phyloP scores from a whole-genome alignment of 257 asterid species.

The Solanum clarkiae region DNA sequence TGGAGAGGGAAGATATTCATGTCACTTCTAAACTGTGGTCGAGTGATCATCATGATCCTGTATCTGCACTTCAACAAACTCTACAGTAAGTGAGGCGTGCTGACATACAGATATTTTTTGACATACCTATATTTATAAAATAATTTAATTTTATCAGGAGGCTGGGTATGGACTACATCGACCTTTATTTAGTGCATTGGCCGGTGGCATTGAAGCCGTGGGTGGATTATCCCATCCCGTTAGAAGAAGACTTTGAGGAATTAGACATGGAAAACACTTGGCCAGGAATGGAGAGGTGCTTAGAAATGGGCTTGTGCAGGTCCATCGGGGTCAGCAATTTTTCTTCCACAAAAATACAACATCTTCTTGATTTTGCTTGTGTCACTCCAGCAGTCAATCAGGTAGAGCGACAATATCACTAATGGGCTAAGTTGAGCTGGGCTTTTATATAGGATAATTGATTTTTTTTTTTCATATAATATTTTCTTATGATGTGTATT shows the following conservation, averaged over 20 bases:
- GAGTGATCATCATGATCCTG: constrained; percentile 70
- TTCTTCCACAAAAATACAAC: constrained; percentile 43
- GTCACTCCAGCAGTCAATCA: constrained; percentile 65
- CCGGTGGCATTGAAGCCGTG: constrained; percentile 69
- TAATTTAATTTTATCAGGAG: constrained; percentile 19
- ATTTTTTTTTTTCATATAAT: neutral
- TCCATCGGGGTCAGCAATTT: constrained; percentile 82
- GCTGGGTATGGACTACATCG: constrained; percentile 65
- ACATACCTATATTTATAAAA: neutral
- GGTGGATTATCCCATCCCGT: constrained; percentile 37
- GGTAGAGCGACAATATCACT: constrained; percentile 5
- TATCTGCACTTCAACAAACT: constrained; percentile 54
- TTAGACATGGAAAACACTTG: constrained; percentile 52
- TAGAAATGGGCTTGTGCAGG: constrained; percentile 56
- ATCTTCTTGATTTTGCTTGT: constrained; percentile 31
- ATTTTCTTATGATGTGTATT: neutral
- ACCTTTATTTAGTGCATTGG: constrained; percentile 88
- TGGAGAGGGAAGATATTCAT: constrained; percentile 44
- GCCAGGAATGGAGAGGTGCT: constrained; percentile 74
- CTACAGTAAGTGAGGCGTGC: constrained; percentile 28
- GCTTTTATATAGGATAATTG: too few relatives aligned
- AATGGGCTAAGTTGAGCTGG: neutral
- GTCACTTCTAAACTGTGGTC: constrained; percentile 78
- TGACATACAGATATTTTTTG: neutral
- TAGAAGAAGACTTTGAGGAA: constrained; percentile 45